Conservation (phyloP, 2,329 filamentous ascomycete species). For the Seiridium cupressi region DNA sequence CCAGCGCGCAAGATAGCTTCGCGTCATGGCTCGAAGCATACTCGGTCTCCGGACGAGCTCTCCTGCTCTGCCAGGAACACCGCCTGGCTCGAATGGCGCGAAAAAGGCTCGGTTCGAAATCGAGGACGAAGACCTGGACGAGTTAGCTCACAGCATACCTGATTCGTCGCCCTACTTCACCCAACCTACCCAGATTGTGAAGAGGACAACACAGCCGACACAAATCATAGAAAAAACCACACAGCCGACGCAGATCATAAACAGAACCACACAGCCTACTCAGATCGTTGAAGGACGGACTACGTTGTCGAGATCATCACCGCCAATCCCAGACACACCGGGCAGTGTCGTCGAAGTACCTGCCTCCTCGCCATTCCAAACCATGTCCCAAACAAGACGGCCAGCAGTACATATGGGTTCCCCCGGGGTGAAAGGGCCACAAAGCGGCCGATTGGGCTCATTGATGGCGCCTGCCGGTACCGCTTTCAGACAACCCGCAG, state of each 20-base stretch:
- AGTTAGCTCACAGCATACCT: conserved; percentile 36
- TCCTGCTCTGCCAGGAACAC: conserved; percentile 12
- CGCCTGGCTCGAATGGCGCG: conserved; percentile 5
- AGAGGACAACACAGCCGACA: conserved; percentile 48
- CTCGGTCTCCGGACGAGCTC: conserved; percentile 13
- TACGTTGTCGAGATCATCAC: conserved; percentile 28
- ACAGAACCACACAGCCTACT: conserved; percentile 38
- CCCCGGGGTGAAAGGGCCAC: neutral
- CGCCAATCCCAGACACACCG: conserved; percentile 40
- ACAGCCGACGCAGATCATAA: conserved; percentile 61
- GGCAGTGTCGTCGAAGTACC: conserved; percentile 69
- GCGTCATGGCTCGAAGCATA: conserved; percentile 6
- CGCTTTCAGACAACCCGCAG: conserved; percentile 53
- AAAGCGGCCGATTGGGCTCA: conserved; percentile 47
- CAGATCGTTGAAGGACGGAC: conserved; percentile 35
- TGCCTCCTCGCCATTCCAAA: conserved; percentile 77
- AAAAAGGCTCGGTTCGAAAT: conserved; percentile 25
- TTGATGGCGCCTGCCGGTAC: conserved; percentile 77
- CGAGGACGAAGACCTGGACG: conserved; percentile 40
- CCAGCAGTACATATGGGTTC: neutral
- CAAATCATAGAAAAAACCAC: conserved; percentile 47
- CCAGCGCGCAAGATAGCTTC: too few species aligned
- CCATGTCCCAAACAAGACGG: conserved; percentile 11
- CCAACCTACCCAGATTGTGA: conserved; percentile 37
- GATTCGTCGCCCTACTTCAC: conserved; percentile 45